Conservation (phyloP, 352 stramenopile genomes). For the Pythium vanterpoolii region DNA sequence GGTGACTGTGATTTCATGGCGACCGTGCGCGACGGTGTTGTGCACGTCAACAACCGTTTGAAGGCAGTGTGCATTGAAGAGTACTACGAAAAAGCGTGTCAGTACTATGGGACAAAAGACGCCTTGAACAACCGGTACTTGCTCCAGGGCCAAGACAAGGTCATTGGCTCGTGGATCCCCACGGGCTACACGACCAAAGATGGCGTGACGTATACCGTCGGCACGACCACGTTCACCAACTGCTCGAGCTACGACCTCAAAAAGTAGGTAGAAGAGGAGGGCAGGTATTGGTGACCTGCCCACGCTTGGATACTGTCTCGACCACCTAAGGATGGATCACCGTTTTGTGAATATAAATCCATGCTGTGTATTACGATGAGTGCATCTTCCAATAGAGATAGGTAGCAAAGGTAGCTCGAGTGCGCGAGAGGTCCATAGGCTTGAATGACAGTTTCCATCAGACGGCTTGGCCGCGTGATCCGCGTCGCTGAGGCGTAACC, state of each 20-base stretch:
- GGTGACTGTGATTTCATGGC: too few relatives aligned
- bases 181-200: conserved; percentile 63
- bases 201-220: conserved; percentile 46
- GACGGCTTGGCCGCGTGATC: not conserved
- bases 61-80: too few relatives aligned
- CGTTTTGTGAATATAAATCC: not conserved
- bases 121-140: conserved; percentile 62
- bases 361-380: too few relatives aligned
- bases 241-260: conserved; percentile 23
- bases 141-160: conserved; percentile 59
- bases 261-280: conserved; percentile 11
- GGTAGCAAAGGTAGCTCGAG: not conserved
- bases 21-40: too few relatives aligned
- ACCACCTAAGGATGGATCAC: too few relatives aligned
- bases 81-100: too few relatives aligned
- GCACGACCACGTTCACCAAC: conserved; percentile 28
- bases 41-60: too few relatives aligned
- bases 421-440: not conserved
- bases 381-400: too few relatives aligned
- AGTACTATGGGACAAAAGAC: too few relatives aligned
- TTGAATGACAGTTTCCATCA: not conserved
- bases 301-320: too few relatives aligned
- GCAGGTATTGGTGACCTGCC: too few relatives aligned
- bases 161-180: conserved; percentile 62
- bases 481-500: conserved; percentile 34